Evolutionary conservation across 2,329 filamentous ascomycete genomes (phyloP), one percentile per base, ranked within the genome.

Genomic region (Shiraia sp.): DNA sequence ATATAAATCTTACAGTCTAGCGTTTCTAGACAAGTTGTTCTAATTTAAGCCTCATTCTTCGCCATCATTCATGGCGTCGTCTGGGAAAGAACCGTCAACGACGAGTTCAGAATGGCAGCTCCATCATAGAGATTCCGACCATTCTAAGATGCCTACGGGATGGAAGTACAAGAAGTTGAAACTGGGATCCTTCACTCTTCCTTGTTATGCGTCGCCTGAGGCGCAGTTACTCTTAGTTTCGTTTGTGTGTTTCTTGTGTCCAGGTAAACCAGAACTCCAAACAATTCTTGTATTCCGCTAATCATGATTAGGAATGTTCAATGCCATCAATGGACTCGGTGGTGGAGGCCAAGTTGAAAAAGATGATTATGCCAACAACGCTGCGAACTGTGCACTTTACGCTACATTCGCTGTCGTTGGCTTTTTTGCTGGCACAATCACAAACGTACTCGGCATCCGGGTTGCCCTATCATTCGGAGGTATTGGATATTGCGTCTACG

Each of bases 401-500:
- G 80, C 80, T 47, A 85, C 83, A 12, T 88, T 88, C 60, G 80
- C 79, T 35, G 75, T 81, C 3, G 74, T 82, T 9, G 79, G 79
- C 4, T 82, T 82, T 71, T 79, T 82, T 49, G 79, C 79, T 26
- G 81, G 80, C 40, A 90, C 85, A 24, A 78, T 90, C 57, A 82
- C 83, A 69, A 91, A 91, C 71, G 78, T 78, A 38, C 73, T 90
- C 36, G 87, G 87, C 37, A 78, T 89, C 45, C 80, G 79, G 55
- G 51, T 77, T 31, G 83, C 86, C 9, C 73, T 90, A 25, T 75
- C 80, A 2, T 76, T 90, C 42, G 87, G 87, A 49, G 86, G 87
- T 6, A 66, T 90, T 32, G 87, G 87, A 34, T 91, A 90, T 72
- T 82, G 79, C 63, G 73, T 90, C 61, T 89, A 90, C 64, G 77